Evolutionary conservation across 345 rosid genomes (phyloP).

Genomic region (Moringa oleifera): DNA sequence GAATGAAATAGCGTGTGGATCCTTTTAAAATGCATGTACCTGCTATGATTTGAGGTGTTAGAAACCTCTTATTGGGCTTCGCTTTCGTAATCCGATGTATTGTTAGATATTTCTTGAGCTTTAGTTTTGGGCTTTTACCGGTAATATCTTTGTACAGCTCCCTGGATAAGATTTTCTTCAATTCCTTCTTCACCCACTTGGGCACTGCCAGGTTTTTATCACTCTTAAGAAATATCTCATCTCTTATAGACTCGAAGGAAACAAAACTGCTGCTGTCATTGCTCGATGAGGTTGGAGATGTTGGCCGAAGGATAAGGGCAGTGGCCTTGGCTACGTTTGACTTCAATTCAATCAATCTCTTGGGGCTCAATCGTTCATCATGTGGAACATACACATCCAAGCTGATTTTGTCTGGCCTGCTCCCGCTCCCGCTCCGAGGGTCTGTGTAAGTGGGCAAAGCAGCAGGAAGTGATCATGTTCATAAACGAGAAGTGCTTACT

Average conservation of each 20-base stretch:
- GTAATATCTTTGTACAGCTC: conserved; percentile 19
- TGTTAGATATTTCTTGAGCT: neutral
- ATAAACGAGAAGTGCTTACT: too few species aligned
- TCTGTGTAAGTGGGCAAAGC: conserved; percentile 13
- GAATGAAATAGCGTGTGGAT: too few species aligned
- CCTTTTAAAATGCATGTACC: too few species aligned
- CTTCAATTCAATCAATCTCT: conserved; percentile 32
- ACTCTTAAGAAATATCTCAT: conserved; percentile 19
- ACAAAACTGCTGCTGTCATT: conserved; percentile 18
- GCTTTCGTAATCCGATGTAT: neutral
- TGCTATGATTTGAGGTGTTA: neutral
- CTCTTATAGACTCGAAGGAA: conserved; percentile 20
- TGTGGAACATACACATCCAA: conserved; percentile 40
- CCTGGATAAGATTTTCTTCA: conserved; percentile 30
- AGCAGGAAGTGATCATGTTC: neutral
- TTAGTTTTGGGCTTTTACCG: neutral
- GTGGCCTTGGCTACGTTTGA: conserved; percentile 26
- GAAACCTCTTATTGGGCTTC: conserved; percentile 1
- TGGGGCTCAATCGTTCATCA: conserved; percentile 45
- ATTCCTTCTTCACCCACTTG: neutral
- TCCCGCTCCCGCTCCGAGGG: conserved; percentile 21
- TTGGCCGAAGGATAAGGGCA: conserved; percentile 26
- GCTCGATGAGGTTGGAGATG: too few species aligned
- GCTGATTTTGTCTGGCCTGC: conserved; percentile 15
- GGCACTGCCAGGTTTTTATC: conserved; percentile 15